Conservation (phyloP, 1,284 basidiomycete genomes). For the Fomitopsis palustris region DNA sequence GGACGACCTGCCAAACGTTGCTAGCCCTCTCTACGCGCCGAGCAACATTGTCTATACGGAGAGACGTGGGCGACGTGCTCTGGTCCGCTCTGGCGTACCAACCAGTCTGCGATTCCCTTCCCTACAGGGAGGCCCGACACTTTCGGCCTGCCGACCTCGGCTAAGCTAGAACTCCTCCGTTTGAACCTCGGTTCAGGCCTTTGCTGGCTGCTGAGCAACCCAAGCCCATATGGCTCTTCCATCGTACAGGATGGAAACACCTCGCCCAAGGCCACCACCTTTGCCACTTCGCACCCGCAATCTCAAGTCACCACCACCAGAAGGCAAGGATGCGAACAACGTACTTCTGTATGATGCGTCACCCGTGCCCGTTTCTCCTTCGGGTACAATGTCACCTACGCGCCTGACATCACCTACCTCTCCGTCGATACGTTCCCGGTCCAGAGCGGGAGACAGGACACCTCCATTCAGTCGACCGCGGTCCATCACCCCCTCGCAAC, state of each 20-base stretch:
- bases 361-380: slow-evolving; percentile 51
- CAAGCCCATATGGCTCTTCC: slow-evolving; percentile 46
- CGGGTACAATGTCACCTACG: slow-evolving; percentile 49
- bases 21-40: background rate
- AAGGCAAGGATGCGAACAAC: slow-evolving; percentile 35
- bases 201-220: slow-evolving; percentile 9
- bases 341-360: slow-evolving; percentile 76
- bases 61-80: background rate
- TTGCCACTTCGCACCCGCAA: slow-evolving; percentile 55
- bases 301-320: slow-evolving; percentile 42
- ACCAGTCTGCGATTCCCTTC: background rate
- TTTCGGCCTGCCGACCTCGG: background rate
- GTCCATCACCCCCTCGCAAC: slow-evolving; percentile 58
- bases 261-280: slow-evolving; percentile 60
- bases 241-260: slow-evolving; percentile 61
- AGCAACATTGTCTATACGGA: background rate
- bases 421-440: slow-evolving; percentile 51
- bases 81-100: background rate
- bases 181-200: slow-evolving; percentile 6
- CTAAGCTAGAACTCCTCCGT: slow-evolving; percentile 1
- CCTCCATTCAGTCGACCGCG: slow-evolving; percentile 53
- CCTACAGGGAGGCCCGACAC: slow-evolving; percentile 15
- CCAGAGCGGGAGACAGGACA: slow-evolving; percentile 48
- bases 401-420: slow-evolving; percentile 54
- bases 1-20: background rate